These are phyloP conservation scores for Rostrohypoxylon terebratum DNA, from an alignment of 495 filamentous ascomycete genomes.

Conservation along the genomic window DNA sequence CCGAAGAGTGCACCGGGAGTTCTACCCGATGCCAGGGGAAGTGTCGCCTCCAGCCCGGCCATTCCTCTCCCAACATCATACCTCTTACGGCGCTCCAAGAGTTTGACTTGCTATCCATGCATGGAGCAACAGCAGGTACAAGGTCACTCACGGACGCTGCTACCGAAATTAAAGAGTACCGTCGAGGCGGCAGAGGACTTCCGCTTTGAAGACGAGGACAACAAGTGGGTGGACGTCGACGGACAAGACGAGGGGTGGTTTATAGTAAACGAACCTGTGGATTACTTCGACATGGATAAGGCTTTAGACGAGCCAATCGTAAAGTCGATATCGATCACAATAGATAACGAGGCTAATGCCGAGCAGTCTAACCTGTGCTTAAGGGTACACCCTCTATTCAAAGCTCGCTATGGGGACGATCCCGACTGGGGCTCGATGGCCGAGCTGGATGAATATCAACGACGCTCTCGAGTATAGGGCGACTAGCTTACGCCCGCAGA, in stretches of 20 bases:
- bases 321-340: not conserved
- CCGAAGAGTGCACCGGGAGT: not conserved
- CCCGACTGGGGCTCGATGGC: constrained; percentile 8
- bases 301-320: not conserved
- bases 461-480: not conserved
- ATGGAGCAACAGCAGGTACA: no score
- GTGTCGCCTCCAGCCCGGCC: not conserved
- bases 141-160: no score
- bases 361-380: not conserved
- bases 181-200: not conserved
- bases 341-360: no score
- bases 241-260: no score
- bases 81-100: no score
- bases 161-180: not conserved
- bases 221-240: not conserved
- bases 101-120: no score
- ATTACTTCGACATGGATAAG: not conserved
- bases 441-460: no score
- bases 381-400: constrained; percentile 17
- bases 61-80: no score
- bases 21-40: not conserved
- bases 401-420: constrained; percentile 1
- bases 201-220: not conserved
- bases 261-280: not conserved
- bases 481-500: no score